Evolutionary conservation across 805 yeast genomes (phyloP), one percentile per base, ranked within the genome.

Genomic region (Lipomyces sp.): DNA sequence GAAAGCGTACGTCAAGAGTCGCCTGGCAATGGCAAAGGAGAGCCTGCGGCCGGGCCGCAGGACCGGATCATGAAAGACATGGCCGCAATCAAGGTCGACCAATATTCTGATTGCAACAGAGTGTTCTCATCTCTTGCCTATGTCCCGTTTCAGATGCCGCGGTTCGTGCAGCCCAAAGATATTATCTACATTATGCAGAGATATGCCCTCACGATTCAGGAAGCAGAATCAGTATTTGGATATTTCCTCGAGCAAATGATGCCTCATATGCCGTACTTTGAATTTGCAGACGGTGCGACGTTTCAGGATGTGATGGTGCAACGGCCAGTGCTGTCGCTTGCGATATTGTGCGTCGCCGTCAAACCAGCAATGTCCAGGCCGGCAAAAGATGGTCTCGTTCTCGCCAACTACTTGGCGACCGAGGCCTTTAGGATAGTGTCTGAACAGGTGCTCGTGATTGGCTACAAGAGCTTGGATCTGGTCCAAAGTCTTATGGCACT

Each of bases 391-490:
- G 28, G 18, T 7, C 18, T 7, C 16, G 52, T 42, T 21, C 19
- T 40, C 21, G 14, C 45, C 6, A 18, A 28, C 41, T 19, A 34
- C 63, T 83, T 34, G 81, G 84, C 62, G 74, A 75, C 55, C 72
- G 76, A 47, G 79, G 84, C 16, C 64, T 80, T 19, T 72, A 73
- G 60, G 63, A 79, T 24, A 62, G 81, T 14, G 65, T 80, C 10
- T 69, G 55, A 76, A 43, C 90, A 87, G 61, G 75, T 83, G 10
- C 67, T 88, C 67, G 74, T 83, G 7, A 72, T 77, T 23, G 95
- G 96, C 18, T 74, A 79, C 48, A 89, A 86, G 68, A 75, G 82
- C 5, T 67, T 81, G 16, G 90, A 86, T 64, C 67, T 86, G 33
- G 69, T 88, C 35, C 82, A 83, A 64, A 70, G 82, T 18, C 69